Conservation (phyloP, 2,329 filamentous ascomycete species). For the Fusarium pilosicola region DNA sequence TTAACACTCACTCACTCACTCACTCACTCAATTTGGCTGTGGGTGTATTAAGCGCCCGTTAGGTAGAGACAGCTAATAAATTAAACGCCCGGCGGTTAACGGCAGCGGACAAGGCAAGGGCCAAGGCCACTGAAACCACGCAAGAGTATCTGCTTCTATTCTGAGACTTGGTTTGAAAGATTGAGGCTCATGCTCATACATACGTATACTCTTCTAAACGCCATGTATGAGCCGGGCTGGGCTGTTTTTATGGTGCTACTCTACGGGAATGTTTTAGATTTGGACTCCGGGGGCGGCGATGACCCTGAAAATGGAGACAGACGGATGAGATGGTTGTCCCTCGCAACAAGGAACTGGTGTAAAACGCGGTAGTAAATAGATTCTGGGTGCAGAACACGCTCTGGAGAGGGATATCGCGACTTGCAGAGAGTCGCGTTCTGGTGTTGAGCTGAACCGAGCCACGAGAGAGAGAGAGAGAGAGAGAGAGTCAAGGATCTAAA, state of each 20-base stretch:
- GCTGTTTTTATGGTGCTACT: not conserved
- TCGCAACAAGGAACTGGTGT: constrained; percentile 8
- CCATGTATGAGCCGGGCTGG: constrained; percentile 1
- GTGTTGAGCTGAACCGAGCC: not conserved
- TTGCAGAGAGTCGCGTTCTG: constrained; percentile 14
- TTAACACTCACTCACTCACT: not conserved
- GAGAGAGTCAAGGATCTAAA: constrained; percentile 40
- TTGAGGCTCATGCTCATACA: constrained; percentile 6
- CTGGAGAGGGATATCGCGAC: constrained; percentile 8
- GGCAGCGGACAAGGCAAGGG: constrained; percentile 1
- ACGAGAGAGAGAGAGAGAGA: not conserved
- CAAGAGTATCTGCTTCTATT: constrained; percentile 34
- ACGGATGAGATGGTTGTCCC: constrained; percentile 21
- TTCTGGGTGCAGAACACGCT: constrained; percentile 14
- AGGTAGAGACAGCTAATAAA: not conserved
- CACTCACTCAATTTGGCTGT: not conserved
- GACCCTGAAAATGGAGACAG: constrained; percentile 34
- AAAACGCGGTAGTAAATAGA: constrained; percentile 32
- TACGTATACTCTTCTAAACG: not conserved
- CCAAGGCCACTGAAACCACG: constrained; percentile 33
- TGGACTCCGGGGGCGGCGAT: constrained; percentile 10
- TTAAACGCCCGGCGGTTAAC: constrained; percentile 39
- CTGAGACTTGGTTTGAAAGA: constrained; percentile 12
- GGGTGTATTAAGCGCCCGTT: constrained; percentile 33
- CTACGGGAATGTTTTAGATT: constrained; percentile 10